phyloP scores from a whole-genome alignment of 768 basidiomycete species.

The Clathrus columnatus region DNA sequence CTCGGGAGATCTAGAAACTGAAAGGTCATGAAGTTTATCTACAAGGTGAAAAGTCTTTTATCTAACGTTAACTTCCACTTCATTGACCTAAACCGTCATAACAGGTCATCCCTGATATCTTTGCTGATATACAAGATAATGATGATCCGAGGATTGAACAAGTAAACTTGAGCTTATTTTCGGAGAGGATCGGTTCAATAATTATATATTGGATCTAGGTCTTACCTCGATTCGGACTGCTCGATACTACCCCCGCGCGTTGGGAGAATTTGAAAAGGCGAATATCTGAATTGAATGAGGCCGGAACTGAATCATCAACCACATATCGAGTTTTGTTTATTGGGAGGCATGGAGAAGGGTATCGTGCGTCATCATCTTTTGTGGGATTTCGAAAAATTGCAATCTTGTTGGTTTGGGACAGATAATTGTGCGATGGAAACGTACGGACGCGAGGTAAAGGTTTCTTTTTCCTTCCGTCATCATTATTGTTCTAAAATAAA shows the following conservation, averaged over 20 bases:
- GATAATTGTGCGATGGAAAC: constrained; percentile 59
- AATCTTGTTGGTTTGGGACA: constrained; percentile 19
- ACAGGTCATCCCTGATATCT: constrained; percentile 33
- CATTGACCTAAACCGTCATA: neutral
- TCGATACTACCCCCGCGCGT: constrained; percentile 39
- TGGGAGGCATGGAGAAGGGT: constrained; percentile 65
- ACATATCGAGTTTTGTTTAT: constrained; percentile 59
- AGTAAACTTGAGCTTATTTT: neutral
- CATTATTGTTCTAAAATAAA: neutral
- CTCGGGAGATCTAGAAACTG: no score
- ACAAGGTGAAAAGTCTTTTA: neutral
- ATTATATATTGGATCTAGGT: constrained; percentile 31
- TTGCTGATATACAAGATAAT: constrained; percentile 31
- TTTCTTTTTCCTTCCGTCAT: neutral
- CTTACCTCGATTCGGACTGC: constrained; percentile 49
- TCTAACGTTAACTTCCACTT: no score
- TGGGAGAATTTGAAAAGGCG: constrained; percentile 39
- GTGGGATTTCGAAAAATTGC: neutral
- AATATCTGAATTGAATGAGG: constrained; percentile 38
- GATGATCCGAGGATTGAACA: constrained; percentile 13
- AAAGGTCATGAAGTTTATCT: neutral
- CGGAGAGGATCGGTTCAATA: neutral
- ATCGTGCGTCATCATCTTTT: constrained; percentile 37
- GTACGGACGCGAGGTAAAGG: constrained; percentile 39
- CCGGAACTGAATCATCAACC: constrained; percentile 26